A percentile compares a stretch with the other conserved stretches of the same genome.
Conservation (phyloP, 208 protist species). For the Porcisia hertigi region DNA sequence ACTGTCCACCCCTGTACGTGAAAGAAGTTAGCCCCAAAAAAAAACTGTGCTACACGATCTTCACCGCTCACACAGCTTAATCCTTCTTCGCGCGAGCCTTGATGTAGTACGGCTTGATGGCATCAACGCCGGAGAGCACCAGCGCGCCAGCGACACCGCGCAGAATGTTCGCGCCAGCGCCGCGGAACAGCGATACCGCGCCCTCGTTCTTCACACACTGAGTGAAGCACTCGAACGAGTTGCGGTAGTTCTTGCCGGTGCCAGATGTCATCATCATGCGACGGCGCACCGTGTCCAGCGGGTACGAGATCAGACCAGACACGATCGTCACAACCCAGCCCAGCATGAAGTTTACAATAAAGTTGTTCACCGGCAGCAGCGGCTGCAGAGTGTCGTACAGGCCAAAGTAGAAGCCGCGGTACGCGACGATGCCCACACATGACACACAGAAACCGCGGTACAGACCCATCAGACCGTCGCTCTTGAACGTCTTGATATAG, state of each 20-base stretch:
- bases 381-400: slow-evolving; percentile 92
- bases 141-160: slow-evolving; percentile 79
- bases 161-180: slow-evolving; percentile 78
- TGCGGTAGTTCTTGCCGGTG: slow-evolving; percentile 70
- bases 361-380: slow-evolving; percentile 67
- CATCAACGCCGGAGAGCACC: slow-evolving; percentile 80
- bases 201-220: slow-evolving; percentile 71
- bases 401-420: slow-evolving; percentile 98
- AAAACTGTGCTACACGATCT: no score
- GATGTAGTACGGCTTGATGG: slow-evolving; percentile 84
- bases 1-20: no score
- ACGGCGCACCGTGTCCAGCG: slow-evolving; percentile 97
- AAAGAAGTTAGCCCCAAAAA: no score
- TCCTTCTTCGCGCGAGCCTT: slow-evolving; percentile 42
- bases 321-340: slow-evolving; percentile 75
- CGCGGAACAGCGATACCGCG: slow-evolving; percentile 51
- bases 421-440: slow-evolving; percentile 94
- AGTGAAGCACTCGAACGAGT: slow-evolving; percentile 67
- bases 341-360: slow-evolving; percentile 75
- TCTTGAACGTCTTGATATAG: slow-evolving; percentile 91
- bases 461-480: slow-evolving; percentile 78
- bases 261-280: slow-evolving; percentile 95
- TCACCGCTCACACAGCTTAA: no score
- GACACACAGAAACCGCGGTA: slow-evolving; percentile 97
- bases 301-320: slow-evolving; percentile 90